These are phyloP conservation scores for Tetrahymena elliotti DNA, from an alignment of 73 alveolate species.

Conservation along the genomic window DNA sequence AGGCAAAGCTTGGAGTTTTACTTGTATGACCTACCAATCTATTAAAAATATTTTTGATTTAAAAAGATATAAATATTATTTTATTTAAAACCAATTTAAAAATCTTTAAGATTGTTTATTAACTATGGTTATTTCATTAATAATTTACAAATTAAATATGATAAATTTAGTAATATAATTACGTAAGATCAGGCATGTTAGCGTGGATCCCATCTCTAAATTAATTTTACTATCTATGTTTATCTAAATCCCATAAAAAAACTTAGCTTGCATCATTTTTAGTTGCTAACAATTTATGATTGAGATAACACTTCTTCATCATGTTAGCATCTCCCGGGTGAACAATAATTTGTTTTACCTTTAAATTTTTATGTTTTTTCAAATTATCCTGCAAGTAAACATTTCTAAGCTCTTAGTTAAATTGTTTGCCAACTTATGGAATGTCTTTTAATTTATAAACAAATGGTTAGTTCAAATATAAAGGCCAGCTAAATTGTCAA, in stretches of 20 bases:
- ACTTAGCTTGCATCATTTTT: conserved; percentile 26
- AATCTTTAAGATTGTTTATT: background rate
- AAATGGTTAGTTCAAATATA: background rate
- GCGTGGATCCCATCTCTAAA: conserved; percentile 31
- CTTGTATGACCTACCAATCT: conserved; percentile 22
- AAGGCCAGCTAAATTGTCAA: background rate
- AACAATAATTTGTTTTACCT: conserved; percentile 10
- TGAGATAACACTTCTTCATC: background rate
- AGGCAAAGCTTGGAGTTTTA: conserved; percentile 12
- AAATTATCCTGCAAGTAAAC: background rate
- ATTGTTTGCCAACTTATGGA: background rate
- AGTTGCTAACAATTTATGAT: conserved; percentile 8
- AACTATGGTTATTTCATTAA: too few species aligned
- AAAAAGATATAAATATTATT: too few species aligned
- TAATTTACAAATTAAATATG: too few species aligned
- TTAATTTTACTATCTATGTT: conserved; percentile 8
- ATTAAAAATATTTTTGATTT: background rate
- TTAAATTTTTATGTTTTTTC: conserved; percentile 2
- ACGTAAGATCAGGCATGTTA: conserved; percentile 12
- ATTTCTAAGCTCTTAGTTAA: background rate
- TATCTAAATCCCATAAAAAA: conserved; percentile 28
- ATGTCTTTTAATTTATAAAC: background rate
- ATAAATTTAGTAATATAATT: background rate
- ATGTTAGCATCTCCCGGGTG: conserved; percentile 45
- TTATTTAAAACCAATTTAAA: too few species aligned